Percentiles rank a stretch among this genome's conserved stretches.
Evolutionary conservation across 495 filamentous ascomycete genomes (phyloP).

Genomic region (Penicillium pancosmium): DNA sequence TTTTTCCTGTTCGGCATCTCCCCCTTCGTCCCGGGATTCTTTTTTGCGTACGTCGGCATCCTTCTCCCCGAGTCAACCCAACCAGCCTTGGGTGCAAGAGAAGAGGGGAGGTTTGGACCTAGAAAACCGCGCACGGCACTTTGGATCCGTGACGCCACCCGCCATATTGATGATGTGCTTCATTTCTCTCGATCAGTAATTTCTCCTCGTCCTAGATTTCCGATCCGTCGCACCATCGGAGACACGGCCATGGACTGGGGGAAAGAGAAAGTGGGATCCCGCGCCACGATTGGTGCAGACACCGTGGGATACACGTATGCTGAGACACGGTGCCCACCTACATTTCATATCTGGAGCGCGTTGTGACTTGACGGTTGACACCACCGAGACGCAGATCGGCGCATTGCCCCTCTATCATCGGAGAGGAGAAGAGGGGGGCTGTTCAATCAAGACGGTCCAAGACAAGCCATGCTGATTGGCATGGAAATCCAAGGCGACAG

Average conservation of each 20-base stretch:
- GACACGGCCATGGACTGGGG: not conserved
- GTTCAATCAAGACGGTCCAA: not conserved
- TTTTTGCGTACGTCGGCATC: too few species aligned
- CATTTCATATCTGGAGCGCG: not conserved
- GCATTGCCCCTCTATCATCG: slow-evolving; percentile 1
- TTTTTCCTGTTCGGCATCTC: not conserved
- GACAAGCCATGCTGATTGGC: not conserved
- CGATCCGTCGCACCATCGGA: slow-evolving; percentile 10
- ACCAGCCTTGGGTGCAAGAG: not conserved
- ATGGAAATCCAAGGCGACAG: not conserved
- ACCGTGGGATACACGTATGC: slow-evolving; percentile 12
- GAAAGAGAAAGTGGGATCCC: not conserved
- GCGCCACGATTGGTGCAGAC: slow-evolving; percentile 8
- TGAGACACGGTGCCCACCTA: slow-evolving; percentile 8
- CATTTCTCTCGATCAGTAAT: slow-evolving; percentile 2
- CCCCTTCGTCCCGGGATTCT: not conserved
- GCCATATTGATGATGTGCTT: slow-evolving; percentile 26
- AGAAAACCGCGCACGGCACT: not conserved
- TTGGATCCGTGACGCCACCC: slow-evolving; percentile 18
- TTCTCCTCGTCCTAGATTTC: not conserved
- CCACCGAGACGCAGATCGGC: slow-evolving; percentile 10
- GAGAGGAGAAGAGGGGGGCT: not conserved
- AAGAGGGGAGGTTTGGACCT: not conserved
- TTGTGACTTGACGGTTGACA: slow-evolving; percentile 11
- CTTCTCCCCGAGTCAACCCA: not conserved